These are phyloP conservation scores for Saturnispora saitoi DNA, from an alignment of 805 yeast genomes.

Conservation along the genomic window DNA sequence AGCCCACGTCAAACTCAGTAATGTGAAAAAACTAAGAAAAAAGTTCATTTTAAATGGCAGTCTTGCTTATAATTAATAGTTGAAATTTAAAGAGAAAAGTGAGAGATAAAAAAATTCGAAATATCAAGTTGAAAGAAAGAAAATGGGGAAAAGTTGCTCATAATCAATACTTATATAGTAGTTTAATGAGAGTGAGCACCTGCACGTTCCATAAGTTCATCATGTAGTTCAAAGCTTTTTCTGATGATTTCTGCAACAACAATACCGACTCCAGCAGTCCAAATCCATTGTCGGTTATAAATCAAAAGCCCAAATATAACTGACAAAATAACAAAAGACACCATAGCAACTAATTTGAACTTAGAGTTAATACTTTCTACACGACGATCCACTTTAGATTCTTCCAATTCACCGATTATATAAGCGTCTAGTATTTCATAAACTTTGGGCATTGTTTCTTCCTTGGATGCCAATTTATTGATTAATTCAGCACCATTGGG, in stretches of 20 bases:
- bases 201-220: slow-evolving; percentile 3
- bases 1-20: no score
- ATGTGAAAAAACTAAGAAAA: not conserved
- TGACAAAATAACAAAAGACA: not conserved
- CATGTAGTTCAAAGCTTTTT: slow-evolving; percentile 1
- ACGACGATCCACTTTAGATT: not conserved
- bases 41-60: not conserved
- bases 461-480: not conserved
- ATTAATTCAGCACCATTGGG: slow-evolving; percentile 71
- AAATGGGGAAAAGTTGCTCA: not conserved
- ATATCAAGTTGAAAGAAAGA: not conserved
- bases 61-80: no score
- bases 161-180: no score
- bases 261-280: not conserved
- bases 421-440: not conserved
- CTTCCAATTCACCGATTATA: slow-evolving; percentile 3
- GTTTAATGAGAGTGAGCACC: slow-evolving; percentile 3
- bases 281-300: not conserved
- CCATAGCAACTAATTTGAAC: not conserved
- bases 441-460: not conserved
- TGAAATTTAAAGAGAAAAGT: no score
- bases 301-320: not conserved
- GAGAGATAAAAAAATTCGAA: not conserved
- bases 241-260: not conserved
- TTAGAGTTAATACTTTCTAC: not conserved